Evolutionary conservation across 2,329 filamentous ascomycete genomes (phyloP).

Genomic region (Pezicula radicicola): DNA sequence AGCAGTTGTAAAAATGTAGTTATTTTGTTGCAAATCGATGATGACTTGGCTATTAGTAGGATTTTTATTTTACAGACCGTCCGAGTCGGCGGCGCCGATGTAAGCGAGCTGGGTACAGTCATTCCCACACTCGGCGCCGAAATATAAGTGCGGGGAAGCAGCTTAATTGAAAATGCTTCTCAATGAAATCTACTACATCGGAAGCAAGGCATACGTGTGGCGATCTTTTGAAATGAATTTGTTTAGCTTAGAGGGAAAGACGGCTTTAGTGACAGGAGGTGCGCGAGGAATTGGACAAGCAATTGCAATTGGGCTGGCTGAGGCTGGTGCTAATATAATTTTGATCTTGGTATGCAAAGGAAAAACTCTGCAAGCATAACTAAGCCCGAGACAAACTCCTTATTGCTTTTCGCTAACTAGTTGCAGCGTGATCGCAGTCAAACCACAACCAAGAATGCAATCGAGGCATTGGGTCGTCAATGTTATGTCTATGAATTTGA

Average conservation of each 20-base stretch:
- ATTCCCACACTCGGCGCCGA: background rate
- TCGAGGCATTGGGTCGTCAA: background rate
- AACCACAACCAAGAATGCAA: constrained; percentile 7
- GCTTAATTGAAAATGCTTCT: background rate
- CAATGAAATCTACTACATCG: background rate
- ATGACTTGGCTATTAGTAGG: too few relatives aligned
- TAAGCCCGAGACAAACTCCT: too few relatives aligned
- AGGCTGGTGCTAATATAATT: constrained; percentile 39
- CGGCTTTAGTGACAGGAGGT: constrained; percentile 40
- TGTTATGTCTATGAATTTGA: background rate
- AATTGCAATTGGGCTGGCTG: constrained; percentile 37
- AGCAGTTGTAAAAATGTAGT: too few relatives aligned
- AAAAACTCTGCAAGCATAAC: background rate
- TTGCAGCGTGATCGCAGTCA: constrained; percentile 1
- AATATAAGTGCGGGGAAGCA: background rate
- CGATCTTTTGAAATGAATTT: background rate
- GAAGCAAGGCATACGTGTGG: background rate
- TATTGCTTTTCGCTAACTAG: background rate
- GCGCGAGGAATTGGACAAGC: constrained; percentile 38
- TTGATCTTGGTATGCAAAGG: background rate
- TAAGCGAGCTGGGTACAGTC: too few relatives aligned
- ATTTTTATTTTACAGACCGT: too few relatives aligned
- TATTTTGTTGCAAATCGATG: too few relatives aligned
- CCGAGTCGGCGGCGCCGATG: too few relatives aligned
- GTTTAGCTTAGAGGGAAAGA: constrained; percentile 40